These are phyloP conservation scores for Pilatotrama ljubarskyi DNA, from an alignment of 768 basidiomycete species.

Conservation along the genomic window DNA sequence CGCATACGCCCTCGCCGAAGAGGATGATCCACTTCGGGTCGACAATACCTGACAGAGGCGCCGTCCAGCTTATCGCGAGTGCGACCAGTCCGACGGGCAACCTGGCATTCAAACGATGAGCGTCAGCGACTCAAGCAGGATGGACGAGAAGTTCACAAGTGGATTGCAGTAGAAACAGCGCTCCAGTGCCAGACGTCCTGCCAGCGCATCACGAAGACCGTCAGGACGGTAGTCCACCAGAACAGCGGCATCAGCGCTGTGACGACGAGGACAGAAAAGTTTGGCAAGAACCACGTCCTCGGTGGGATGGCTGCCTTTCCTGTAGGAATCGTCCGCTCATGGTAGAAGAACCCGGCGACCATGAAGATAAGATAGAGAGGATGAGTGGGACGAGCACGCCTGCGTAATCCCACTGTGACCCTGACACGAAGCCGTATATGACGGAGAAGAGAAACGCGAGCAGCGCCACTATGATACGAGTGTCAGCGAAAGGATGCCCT, in stretches of 20 bases:
- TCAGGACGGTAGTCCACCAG: conserved; percentile 37
- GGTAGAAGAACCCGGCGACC: conserved; percentile 39
- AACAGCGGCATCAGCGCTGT: conserved; percentile 35
- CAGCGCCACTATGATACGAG: conserved; percentile 18
- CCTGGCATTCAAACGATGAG: conserved; percentile 16
- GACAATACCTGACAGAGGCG: conserved; percentile 32
- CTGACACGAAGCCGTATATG: conserved; percentile 37
- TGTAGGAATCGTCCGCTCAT: conserved; percentile 34
- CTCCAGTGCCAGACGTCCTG: conserved; percentile 34
- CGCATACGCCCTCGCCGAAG: conserved; percentile 36
- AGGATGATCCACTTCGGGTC: conserved; percentile 45
- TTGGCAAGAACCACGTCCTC: conserved; percentile 35
- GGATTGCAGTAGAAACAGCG: conserved; percentile 33
- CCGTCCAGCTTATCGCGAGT: conserved; percentile 35
- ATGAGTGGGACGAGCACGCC: conserved; percentile 41
- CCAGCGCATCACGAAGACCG: conserved; percentile 31
- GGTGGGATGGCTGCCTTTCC: conserved; percentile 38
- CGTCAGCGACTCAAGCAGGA: not conserved
- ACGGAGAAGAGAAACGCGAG: conserved; percentile 36
- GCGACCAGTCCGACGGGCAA: conserved; percentile 40
- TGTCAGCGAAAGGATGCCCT: not conserved
- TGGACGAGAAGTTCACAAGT: conserved; percentile 27
- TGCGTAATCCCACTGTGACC: conserved; percentile 34
- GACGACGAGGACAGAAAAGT: conserved; percentile 36
- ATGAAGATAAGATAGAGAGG: conserved; percentile 37